Conservation (phyloP, 1,284 basidiomycete genomes). For the Cerrena zonata region DNA sequence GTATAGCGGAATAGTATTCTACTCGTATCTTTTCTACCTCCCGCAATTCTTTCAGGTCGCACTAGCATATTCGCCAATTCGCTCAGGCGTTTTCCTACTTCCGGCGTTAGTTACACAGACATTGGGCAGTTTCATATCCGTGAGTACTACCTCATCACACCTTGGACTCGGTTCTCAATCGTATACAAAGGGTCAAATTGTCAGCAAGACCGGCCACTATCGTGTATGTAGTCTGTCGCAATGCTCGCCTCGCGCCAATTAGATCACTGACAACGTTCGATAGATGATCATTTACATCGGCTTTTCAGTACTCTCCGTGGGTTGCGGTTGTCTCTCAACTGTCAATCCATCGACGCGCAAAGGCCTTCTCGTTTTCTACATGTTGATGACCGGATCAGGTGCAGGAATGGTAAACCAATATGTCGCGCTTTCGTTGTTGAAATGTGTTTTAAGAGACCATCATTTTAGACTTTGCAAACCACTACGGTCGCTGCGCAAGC, state of each 20-base stretch:
- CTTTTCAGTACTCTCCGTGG: slow-evolving; percentile 66
- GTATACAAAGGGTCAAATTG: slow-evolving; percentile 48
- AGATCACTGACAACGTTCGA: background rate
- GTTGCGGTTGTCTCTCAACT: slow-evolving; percentile 63
- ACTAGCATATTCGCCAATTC: slow-evolving; percentile 56
- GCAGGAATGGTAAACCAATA: slow-evolving; percentile 48
- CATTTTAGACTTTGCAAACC: slow-evolving; percentile 50
- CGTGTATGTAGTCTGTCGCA: slow-evolving; percentile 34
- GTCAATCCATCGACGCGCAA: slow-evolving; percentile 45
- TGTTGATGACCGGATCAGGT: slow-evolving; percentile 64
- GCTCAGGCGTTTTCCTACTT: slow-evolving; percentile 57
- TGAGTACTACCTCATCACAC: slow-evolving; percentile 24
- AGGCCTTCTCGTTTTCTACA: slow-evolving; percentile 57
- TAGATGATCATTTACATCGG: slow-evolving; percentile 60
- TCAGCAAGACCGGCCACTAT: slow-evolving; percentile 64
- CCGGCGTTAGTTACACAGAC: slow-evolving; percentile 64
- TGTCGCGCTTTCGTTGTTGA: background rate
- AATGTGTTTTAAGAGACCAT: background rate
- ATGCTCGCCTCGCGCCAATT: background rate
- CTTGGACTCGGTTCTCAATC: slow-evolving; percentile 10
- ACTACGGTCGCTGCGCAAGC: slow-evolving; percentile 67
- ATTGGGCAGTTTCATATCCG: slow-evolving; percentile 48
- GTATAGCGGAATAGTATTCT: slow-evolving; percentile 52
- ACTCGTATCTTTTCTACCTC: slow-evolving; percentile 57
- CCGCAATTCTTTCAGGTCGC: slow-evolving; percentile 75